A percentile compares a stretch with the other conserved stretches of the same genome.
phyloP scores from a whole-genome alignment of 768 basidiomycete genomes.

The Sporobolomyces pararoseus region DNA sequence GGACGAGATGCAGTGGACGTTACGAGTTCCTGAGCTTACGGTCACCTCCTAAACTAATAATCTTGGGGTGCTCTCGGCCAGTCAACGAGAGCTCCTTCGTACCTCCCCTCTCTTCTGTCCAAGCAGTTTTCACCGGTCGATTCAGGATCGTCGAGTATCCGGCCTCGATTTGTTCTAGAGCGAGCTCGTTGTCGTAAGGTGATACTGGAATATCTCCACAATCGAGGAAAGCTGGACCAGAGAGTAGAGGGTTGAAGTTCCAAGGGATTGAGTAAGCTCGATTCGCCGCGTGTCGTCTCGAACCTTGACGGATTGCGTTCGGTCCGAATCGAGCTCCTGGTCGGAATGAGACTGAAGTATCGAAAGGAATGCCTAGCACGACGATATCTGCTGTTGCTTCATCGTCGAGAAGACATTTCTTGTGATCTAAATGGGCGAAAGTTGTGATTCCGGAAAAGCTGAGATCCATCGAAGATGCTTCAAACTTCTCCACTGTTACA shows the following conservation, averaged over 20 bases:
- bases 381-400: slow-evolving; percentile 63
- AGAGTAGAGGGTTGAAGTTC: slow-evolving; percentile 46
- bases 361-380: slow-evolving; percentile 56
- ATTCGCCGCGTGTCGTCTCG: slow-evolving; percentile 21
- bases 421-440: slow-evolving; percentile 77
- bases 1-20: no score
- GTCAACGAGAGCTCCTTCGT: slow-evolving; percentile 49
- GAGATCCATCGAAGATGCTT: slow-evolving; percentile 66
- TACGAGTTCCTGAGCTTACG: slow-evolving; percentile 60
- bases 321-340: slow-evolving; percentile 86
- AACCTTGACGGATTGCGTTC: slow-evolving; percentile 68
- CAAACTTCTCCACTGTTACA: slow-evolving; percentile 55
- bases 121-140: slow-evolving; percentile 50
- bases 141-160: slow-evolving; percentile 72
- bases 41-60: slow-evolving; percentile 80
- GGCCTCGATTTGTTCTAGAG: slow-evolving; percentile 79
- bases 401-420: slow-evolving; percentile 42
- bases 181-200: slow-evolving; percentile 77
- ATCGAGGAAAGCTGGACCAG: slow-evolving; percentile 55
- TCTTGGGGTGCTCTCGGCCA: slow-evolving; percentile 65
- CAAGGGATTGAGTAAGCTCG: slow-evolving; percentile 27
- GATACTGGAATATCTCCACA: slow-evolving; percentile 81
- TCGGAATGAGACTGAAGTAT: slow-evolving; percentile 66
- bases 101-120: slow-evolving; percentile 42
- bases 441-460: slow-evolving; percentile 73